Percentiles rank a stretch among this genome's conserved stretches.
phyloP scores from a whole-genome alignment of 257 asterid species.

The Leptodermis oblonga region DNA sequence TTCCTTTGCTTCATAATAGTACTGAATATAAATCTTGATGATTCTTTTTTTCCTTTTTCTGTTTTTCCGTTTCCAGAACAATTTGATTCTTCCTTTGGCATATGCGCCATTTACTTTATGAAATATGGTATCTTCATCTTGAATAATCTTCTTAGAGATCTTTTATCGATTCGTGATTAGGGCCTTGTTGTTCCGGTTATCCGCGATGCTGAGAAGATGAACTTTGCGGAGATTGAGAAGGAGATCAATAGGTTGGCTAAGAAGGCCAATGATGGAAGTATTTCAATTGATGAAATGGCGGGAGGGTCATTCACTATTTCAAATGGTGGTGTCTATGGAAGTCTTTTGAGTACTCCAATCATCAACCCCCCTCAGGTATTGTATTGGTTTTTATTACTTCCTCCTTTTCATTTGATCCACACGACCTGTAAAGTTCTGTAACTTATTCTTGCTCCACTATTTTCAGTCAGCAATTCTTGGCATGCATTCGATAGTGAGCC shows the following conservation, averaged over 20 bases:
- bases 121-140: background rate
- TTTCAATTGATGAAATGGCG: conserved; percentile 98
- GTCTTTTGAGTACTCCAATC: conserved; percentile 94
- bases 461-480: conserved; percentile 94
- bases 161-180: conserved; percentile 31
- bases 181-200: conserved; percentile 98
- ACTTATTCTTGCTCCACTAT: conserved; percentile 14
- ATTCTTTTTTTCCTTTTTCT: too few species aligned
- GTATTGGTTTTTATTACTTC: background rate
- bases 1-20: background rate
- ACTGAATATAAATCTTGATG: background rate
- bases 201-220: conserved; percentile 77
- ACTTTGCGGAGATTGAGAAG: conserved; percentile 96
- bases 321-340: conserved; percentile 98
- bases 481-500: conserved; percentile 92
- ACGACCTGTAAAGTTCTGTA: background rate
- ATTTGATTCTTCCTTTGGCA: background rate
- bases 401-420: background rate
- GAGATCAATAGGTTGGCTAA: conserved; percentile 84
- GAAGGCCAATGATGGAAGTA: conserved; percentile 82
- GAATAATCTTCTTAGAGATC: background rate
- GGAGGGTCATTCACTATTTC: conserved; percentile 97
- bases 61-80: background rate
- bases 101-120: background rate
- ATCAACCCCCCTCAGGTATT: conserved; percentile 98